A percentile compares a stretch with the other conserved stretches of the same genome.
These are phyloP conservation scores for Stylosanthes scabra DNA, from an alignment of 331 rosid species.

Conservation along the genomic window DNA sequence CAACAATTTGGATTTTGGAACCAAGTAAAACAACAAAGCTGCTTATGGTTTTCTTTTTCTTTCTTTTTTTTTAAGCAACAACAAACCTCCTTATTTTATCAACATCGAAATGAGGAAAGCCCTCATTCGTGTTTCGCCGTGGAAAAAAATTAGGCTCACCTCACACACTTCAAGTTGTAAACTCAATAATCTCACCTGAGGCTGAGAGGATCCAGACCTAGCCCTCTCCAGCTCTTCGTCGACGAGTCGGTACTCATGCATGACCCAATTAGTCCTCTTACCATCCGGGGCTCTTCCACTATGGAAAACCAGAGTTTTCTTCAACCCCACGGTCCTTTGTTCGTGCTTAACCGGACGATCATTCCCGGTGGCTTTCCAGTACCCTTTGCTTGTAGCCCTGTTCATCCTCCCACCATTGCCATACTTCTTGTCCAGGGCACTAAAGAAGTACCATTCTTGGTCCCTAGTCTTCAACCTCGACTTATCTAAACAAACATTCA, in stretches of 20 bases:
- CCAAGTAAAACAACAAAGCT: constrained; percentile 39
- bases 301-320: constrained; percentile 96
- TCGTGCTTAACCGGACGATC: constrained; percentile 88
- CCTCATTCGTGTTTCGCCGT: constrained; percentile 16
- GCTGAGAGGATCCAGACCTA: constrained; percentile 66
- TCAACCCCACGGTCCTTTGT: constrained; percentile 69
- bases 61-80: not conserved
- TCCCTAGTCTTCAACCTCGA: constrained; percentile 97
- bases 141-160: constrained; percentile 33
- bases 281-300: constrained; percentile 99
- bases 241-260: constrained; percentile 97
- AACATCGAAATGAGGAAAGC: constrained; percentile 40
- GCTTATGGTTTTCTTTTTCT: too few relatives aligned
- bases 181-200: constrained; percentile 72
- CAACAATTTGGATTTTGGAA: constrained; percentile 36
- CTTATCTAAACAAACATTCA: constrained; percentile 62
- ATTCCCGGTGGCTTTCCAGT: constrained; percentile 99
- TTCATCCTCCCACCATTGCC: constrained; percentile 99
- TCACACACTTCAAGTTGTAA: constrained; percentile 46
- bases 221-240: constrained; percentile 79
- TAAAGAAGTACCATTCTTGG: constrained; percentile 96
- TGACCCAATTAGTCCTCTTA: constrained; percentile 94
- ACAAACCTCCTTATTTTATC: constrained; percentile 33
- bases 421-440: constrained; percentile 96
- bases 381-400: constrained; percentile 88